A percentile compares a stretch with the other conserved stretches of the same genome.
phyloP scores from a whole-genome alignment of 2,329 filamentous ascomycete species.

The Ceratocystis huliohia region DNA sequence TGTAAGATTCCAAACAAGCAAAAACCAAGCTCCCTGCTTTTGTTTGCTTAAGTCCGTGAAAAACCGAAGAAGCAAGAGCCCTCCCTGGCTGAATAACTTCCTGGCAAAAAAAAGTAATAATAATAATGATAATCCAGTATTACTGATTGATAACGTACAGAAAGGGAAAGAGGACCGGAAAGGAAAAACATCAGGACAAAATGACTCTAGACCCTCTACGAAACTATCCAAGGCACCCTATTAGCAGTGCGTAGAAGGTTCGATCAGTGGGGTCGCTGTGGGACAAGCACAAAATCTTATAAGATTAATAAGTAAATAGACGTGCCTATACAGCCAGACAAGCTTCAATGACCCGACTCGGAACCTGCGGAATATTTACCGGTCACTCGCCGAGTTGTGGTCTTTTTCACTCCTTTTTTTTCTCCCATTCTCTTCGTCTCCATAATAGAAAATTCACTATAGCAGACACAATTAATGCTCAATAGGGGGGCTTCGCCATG shows the following conservation, averaged over 20 bases:
- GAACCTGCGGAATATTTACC: constrained; percentile 1
- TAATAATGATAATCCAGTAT: not conserved
- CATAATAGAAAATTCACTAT: not conserved
- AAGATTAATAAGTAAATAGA: not conserved
- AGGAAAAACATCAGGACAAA: not conserved
- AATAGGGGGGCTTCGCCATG: not conserved
- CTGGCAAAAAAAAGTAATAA: not conserved
- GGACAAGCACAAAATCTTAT: not conserved
- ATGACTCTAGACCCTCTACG: not conserved
- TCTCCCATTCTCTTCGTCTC: not conserved
- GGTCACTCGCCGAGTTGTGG: not conserved
- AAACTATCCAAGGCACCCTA: not conserved
- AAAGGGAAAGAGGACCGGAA: not conserved
- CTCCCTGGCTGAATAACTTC: not conserved
- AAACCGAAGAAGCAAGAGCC: not conserved
- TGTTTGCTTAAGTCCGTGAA: not conserved
- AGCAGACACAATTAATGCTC: not conserved
- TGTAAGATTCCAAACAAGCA: not conserved
- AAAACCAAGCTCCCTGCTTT: not conserved
- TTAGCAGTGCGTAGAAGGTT: not conserved
- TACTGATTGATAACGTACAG: not conserved
- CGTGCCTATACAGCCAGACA: not conserved
- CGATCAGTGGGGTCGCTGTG: not conserved
- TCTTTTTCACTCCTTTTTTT: not conserved
- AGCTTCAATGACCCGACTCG: not conserved